Evolutionary conservation across 1,284 basidiomycete species (phyloP).

Genomic region (Gomphus bonarii): DNA sequence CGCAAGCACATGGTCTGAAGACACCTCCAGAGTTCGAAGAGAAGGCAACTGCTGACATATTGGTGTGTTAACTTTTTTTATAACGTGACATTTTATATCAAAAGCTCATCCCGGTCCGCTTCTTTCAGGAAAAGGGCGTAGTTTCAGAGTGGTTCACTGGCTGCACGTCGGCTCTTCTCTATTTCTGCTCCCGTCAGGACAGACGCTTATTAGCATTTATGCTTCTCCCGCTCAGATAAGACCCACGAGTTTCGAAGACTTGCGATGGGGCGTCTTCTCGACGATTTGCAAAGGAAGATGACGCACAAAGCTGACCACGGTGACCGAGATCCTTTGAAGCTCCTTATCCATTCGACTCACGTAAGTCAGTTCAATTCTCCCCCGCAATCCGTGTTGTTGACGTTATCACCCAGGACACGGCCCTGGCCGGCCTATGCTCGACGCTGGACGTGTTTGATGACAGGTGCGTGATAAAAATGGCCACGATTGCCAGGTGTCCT

Average conservation of each 20-base stretch:
- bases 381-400: neutral
- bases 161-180: conserved; percentile 17
- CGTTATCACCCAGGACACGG: conserved; percentile 48
- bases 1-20: conserved; percentile 58
- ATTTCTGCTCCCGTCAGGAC: neutral
- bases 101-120: neutral
- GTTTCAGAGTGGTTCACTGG: conserved; percentile 75
- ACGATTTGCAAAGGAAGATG: conserved; percentile 55
- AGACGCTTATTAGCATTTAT: conserved; percentile 1
- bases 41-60: conserved; percentile 40
- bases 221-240: conserved; percentile 36
- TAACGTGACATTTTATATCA: neutral
- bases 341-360: conserved; percentile 36
- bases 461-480: conserved; percentile 30
- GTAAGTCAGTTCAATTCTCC: neutral
- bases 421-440: conserved; percentile 54
- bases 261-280: conserved; percentile 67
- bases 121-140: conserved; percentile 55
- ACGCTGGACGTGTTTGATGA: conserved; percentile 73
- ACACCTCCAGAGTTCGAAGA: conserved; percentile 65
- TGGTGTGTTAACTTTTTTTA: conserved; percentile 34
- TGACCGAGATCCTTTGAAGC: conserved; percentile 39
- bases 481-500: neutral
- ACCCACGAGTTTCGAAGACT: conserved; percentile 66
- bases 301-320: conserved; percentile 37